These are phyloP conservation scores for Plantago elongata DNA, from an alignment of 257 asterid genomes.

Conservation along the genomic window DNA sequence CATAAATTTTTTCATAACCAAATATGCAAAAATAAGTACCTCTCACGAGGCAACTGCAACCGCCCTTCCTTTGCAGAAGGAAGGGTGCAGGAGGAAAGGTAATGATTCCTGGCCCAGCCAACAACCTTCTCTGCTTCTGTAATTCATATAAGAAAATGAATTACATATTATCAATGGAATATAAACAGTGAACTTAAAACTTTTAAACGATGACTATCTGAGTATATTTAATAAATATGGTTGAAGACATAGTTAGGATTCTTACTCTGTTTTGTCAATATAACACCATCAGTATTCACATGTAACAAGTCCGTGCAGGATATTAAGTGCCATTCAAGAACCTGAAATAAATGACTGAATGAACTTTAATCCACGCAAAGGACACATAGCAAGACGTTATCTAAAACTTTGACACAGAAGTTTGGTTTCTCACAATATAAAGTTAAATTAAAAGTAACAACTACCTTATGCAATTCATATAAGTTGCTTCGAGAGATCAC, in stretches of 20 bases:
- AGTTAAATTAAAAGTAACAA: slow-evolving; percentile 6
- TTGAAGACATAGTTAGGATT: slow-evolving; percentile 16
- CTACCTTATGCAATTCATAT: slow-evolving; percentile 80
- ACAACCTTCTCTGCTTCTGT: slow-evolving; percentile 88
- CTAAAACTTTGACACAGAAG: too few relatives aligned
- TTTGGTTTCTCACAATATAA: neutral
- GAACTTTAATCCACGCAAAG: slow-evolving; percentile 4
- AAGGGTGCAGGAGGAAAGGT: slow-evolving; percentile 64
- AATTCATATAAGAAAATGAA: slow-evolving; percentile 18
- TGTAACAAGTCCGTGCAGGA: slow-evolving; percentile 77
- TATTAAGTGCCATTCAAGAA: slow-evolving; percentile 75
- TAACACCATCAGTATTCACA: slow-evolving; percentile 67
- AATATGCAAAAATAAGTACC: slow-evolving; percentile 45
- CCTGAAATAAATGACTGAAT: slow-evolving; percentile 49
- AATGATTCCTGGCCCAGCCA: slow-evolving; percentile 96
- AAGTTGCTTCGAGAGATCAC: slow-evolving; percentile 87
- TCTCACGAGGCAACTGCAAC: slow-evolving; percentile 70
- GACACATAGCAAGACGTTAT: neutral
- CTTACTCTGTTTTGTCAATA: slow-evolving; percentile 88
- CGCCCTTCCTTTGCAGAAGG: slow-evolving; percentile 76
- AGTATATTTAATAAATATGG: slow-evolving; percentile 5
- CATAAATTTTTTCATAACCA: slow-evolving; percentile 11
- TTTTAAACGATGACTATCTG: neutral
- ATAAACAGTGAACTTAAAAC: neutral
- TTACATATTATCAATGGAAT: slow-evolving; percentile 4